Percentiles rank a stretch among this genome's conserved stretches.
Conservation (phyloP, 441 rosid genomes). For the Arabidopsis lyrata region DNA sequence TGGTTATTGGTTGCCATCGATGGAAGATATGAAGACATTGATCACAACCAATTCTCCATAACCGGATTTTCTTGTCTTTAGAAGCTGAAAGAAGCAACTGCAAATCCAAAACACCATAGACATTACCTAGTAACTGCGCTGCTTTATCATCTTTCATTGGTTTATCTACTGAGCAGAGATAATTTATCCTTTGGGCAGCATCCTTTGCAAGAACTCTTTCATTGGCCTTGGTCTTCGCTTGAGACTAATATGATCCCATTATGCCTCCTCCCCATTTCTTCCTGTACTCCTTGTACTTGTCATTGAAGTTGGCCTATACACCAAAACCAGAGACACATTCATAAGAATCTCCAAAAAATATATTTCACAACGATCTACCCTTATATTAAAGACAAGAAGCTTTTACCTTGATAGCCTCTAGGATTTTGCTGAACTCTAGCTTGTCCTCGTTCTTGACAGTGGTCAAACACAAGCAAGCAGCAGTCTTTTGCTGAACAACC, state of each 20-base stretch:
- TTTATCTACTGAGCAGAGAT: no score
- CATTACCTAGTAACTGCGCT: neutral
- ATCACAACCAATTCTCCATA: constrained; percentile 70
- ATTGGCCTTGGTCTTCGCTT: constrained; percentile 83
- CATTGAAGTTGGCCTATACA: constrained; percentile 82
- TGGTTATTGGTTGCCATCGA: constrained; percentile 57
- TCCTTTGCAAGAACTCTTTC: constrained; percentile 84
- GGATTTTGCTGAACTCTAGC: constrained; percentile 76
- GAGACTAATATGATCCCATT: constrained; percentile 93
- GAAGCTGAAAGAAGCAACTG: constrained; percentile 88
- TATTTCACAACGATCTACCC: no score
- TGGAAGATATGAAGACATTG: constrained; percentile 61
- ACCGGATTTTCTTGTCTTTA: constrained; percentile 76
- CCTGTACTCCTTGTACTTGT: constrained; percentile 84
- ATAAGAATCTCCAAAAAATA: no score
- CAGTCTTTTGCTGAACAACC: constrained; percentile 94
- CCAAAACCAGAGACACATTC: neutral
- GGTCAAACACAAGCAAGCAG: constrained; percentile 79
- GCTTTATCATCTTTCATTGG: no score
- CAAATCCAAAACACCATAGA: constrained; percentile 34
- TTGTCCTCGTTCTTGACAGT: constrained; percentile 89
- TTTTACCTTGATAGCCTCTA: constrained; percentile 83
- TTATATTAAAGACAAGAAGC: neutral
- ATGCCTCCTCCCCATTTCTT: constrained; percentile 98
- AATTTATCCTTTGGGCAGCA: constrained; percentile 61